A percentile compares a stretch with the other conserved stretches of the same genome.
Conservation (phyloP, 148 eudicot species). For the Amaranthus palmeri region DNA sequence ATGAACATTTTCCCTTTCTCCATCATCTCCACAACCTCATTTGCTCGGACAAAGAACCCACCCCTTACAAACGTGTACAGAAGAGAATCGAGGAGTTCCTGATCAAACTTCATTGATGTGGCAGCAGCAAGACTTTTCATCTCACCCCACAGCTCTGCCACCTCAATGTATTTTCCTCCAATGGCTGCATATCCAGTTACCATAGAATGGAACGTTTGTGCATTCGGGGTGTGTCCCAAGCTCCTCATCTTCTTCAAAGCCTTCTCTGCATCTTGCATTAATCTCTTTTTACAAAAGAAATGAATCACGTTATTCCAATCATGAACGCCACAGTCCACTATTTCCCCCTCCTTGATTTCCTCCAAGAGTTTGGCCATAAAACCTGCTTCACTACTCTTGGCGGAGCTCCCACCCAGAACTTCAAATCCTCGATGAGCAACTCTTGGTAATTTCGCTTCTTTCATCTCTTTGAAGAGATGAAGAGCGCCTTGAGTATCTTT, state of each 20-base stretch:
- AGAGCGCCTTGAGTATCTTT: conserved; percentile 78
- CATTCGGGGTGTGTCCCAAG: conserved; percentile 82
- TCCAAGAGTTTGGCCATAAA: conserved; percentile 75
- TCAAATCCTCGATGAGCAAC: conserved; percentile 55
- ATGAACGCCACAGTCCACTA: conserved; percentile 71
- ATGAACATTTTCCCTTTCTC: conserved; percentile 78
- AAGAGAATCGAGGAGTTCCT: conserved; percentile 82
- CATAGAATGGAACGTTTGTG: conserved; percentile 89
- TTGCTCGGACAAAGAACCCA: conserved; percentile 80
- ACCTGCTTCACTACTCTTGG: conserved; percentile 47
- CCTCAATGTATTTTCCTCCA: conserved; percentile 87
- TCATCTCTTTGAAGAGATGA: conserved; percentile 85
- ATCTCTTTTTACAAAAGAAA: conserved; percentile 82
- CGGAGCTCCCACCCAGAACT: conserved; percentile 37
- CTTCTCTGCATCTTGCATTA: conserved; percentile 95
- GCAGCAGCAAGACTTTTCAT: conserved; percentile 70
- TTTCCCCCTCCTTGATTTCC: conserved; percentile 80
- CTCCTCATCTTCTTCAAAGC: conserved; percentile 90
- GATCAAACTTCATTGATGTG: conserved; percentile 74
- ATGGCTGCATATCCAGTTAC: conserved; percentile 93
- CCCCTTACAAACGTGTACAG: conserved; percentile 94
- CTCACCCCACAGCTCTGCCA: conserved; percentile 90
- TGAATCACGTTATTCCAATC: conserved; percentile 92
- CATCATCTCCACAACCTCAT: conserved; percentile 89
- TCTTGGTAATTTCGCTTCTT: conserved; percentile 70